Evolutionary conservation across 305 asterid species (phyloP).

Genomic region (Fraxinus ornus): DNA sequence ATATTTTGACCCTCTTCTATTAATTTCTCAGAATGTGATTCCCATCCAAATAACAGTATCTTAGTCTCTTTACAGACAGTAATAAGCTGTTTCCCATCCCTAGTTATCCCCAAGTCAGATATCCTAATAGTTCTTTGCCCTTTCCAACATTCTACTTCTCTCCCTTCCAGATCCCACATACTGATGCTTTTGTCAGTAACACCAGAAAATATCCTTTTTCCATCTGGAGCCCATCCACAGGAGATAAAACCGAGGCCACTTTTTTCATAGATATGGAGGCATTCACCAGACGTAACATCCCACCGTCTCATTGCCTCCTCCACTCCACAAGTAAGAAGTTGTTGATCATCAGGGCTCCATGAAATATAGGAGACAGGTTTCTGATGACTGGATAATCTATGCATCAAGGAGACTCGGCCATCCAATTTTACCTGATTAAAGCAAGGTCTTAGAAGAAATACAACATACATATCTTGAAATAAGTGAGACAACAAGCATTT

Average conservation of each 20-base stretch:
- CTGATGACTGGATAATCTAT: constrained; percentile 54
- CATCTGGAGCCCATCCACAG: constrained; percentile 82
- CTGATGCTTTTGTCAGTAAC: constrained; percentile 66
- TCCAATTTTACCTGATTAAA: constrained; percentile 49
- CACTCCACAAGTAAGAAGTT: constrained; percentile 80
- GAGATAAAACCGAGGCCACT: constrained; percentile 64
- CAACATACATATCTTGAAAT: background rate
- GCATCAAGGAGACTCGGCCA: constrained; percentile 48
- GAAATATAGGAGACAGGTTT: constrained; percentile 66
- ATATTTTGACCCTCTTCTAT: constrained; percentile 70
- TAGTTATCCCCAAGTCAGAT: constrained; percentile 60
- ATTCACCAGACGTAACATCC: constrained; percentile 69
- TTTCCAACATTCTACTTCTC: constrained; percentile 65
- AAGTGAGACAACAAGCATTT: background rate
- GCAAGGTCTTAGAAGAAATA: constrained; percentile 6
- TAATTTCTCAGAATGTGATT: constrained; percentile 51
- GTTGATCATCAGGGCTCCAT: constrained; percentile 74
- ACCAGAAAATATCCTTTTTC: constrained; percentile 60
- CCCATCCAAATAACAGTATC: constrained; percentile 59
- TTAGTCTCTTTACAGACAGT: constrained; percentile 59
- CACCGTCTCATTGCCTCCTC: constrained; percentile 76
- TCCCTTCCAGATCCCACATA: constrained; percentile 87
- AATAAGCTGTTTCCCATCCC: constrained; percentile 62
- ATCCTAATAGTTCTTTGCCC: constrained; percentile 58
- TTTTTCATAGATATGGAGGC: constrained; percentile 58